Percentiles rank a stretch among this genome's conserved stretches.
phyloP scores from a whole-genome alignment of 306 rosid species.

The cucumber (Cucumis sativus) region DNA sequence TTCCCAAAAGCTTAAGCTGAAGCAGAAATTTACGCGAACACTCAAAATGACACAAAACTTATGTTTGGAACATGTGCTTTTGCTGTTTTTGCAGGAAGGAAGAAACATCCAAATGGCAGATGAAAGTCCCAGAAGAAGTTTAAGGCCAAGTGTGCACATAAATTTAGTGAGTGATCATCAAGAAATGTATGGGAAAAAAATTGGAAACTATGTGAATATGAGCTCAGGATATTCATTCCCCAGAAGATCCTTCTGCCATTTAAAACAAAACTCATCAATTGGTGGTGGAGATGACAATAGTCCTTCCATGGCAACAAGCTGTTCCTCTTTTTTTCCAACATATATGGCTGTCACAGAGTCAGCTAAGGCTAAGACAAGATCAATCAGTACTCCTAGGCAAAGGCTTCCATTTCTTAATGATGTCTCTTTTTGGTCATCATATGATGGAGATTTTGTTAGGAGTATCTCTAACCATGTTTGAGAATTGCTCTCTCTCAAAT shows the following conservation, averaged over 20 bases:
- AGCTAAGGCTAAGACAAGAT: slow-evolving; percentile 46
- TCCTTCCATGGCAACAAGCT: slow-evolving; percentile 27
- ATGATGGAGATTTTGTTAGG: background rate
- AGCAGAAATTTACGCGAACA: background rate
- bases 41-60: background rate
- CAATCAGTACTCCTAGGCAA: slow-evolving; percentile 60
- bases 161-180: background rate
- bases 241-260: slow-evolving; percentile 46
- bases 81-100: slow-evolving; percentile 40
- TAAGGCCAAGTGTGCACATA: slow-evolving; percentile 14
- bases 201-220: slow-evolving; percentile 10
- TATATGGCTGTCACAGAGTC: slow-evolving; percentile 49
- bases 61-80: background rate
- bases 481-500: background rate
- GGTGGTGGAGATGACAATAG: slow-evolving; percentile 12
- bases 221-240: slow-evolving; percentile 23
- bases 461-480: background rate
- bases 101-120: slow-evolving; percentile 24
- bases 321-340: slow-evolving; percentile 42
- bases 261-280: slow-evolving; percentile 20
- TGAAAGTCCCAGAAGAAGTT: slow-evolving; percentile 11
- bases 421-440: slow-evolving; percentile 17
- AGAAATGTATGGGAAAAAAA: slow-evolving; percentile 14
- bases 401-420: slow-evolving; percentile 32
- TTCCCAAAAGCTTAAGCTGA: background rate